Base-by-base conservation (phyloP, 768 basidiomycete species). In the Leucocoprinus leucothites region DNA sequence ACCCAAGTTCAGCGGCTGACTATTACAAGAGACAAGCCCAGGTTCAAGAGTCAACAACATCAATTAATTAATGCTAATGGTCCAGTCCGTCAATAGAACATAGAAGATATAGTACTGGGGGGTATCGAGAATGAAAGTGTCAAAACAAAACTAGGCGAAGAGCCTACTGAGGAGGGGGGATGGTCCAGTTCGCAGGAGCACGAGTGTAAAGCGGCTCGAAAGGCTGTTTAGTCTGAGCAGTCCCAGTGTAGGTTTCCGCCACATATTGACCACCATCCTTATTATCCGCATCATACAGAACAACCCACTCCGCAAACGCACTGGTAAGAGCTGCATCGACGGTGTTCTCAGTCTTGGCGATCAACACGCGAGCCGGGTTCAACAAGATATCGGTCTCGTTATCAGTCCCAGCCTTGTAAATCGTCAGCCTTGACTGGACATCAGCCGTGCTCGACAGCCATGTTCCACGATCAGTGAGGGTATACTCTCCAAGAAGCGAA, bases 401-500 rank as follows among this genome's bases (percentile, higher is more conserved):
- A 28, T 80, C 77, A 3, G 61, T 61, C 2, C 80, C 80, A 13
- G 67, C 61, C 50, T 74, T 74, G 63, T 71, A 82, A 21, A 77
- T 65, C 9, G 48, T 57, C 61, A 82, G 56, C 2, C 57, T 28
- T 3, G 61, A 62, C 0, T 65, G 73, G 19, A 79, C 70, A 0
- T 60, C 47, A 8, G 58, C 26, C 2, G 71, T 62, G 1, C 76
- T 74, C 2, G 78, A 77, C 4, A 82, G 63, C 76, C 75, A 80
- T 1, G 74, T 75, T 2, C 79, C 82, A 13, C 70, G 73, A 54
- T 82, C 80, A 1, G 76, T 81, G 22, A 84, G 62, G 0, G 81
- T 83, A 57, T 83, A 83, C 60, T 83, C 81, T 7, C 67, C 63
- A 36, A 82, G 65, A 4, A 71, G 58, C 2, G 80, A 69, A 1